Evolutionary conservation across 257 asterid species (phyloP), one percentile per base, ranked within the genome.

Genomic region (Ajuga chamaepitys): DNA sequence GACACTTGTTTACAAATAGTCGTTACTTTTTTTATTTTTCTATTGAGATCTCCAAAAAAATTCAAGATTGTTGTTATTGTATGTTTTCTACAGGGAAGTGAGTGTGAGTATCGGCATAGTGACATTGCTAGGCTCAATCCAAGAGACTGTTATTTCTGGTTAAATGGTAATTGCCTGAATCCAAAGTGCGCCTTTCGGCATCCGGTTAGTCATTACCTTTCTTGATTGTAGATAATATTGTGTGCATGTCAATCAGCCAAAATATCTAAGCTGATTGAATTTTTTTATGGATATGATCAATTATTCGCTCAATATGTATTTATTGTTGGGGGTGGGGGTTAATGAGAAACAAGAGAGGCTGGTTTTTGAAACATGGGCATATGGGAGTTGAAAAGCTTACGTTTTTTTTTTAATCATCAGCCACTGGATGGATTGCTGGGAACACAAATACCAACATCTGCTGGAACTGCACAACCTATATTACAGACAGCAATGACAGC

Each of bases 101-200:
- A 91, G 48, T 91, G 98, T 16, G 98, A 91, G 72, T 91, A 82
- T 72, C 95, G 96, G 17, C 98, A 91, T 63, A 91, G 98, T 77
- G 98, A 91, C 32, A 5, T 47, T 61, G 96, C 98, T 6, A 78
- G 98, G 73, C 70, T 91, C 50, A 91, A 91, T 66, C 96, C 98
- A 20, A 82, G 94, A 73, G 98, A 88, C 82, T 91, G 98, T 82
- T 88, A 70, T 70, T 91, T 44, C 81, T 91, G 98, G 98, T 56
- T 86, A 52, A 66, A 86, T n/a, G 87, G 95, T 64, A 91, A 79
- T 76, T 91, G 98, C 89, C 81, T 91, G 72, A 91, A 86, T 65
- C 86, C 89, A 5, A 91, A 86, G 79, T 91, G 98, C 34, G 80
- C 66, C 1, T 88, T 88, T 60, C 87, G 98, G 35, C 98, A 91